phyloP scores from a whole-genome alignment of 2,329 filamentous ascomycete genomes.

The Trichophyton equinum region DNA sequence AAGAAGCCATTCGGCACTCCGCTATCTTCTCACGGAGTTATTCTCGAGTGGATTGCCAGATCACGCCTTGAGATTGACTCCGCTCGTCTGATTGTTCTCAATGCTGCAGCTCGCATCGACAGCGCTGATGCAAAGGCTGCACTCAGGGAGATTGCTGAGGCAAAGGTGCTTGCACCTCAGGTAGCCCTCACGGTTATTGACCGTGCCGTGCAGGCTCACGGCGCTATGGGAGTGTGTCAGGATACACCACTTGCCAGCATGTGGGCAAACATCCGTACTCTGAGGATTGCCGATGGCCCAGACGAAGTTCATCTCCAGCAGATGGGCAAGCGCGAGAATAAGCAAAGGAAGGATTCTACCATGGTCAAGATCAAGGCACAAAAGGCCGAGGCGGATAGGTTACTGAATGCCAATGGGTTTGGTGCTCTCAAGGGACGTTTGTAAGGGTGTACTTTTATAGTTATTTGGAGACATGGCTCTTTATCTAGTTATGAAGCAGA shows the following conservation, averaged over 20 bases:
- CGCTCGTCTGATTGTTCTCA: slow-evolving; percentile 77
- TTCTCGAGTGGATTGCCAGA: slow-evolving; percentile 87
- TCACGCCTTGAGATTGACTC: slow-evolving; percentile 90
- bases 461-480: background rate
- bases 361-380: slow-evolving; percentile 34
- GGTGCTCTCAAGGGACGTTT: slow-evolving; percentile 15
- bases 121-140: slow-evolving; percentile 75
- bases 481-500: background rate
- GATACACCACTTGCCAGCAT: slow-evolving; percentile 81
- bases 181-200: slow-evolving; percentile 80
- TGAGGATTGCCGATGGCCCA: slow-evolving; percentile 81
- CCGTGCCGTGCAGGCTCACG: slow-evolving; percentile 84
- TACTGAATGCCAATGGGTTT: slow-evolving; percentile 28
- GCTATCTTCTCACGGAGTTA: slow-evolving; percentile 79
- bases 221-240: slow-evolving; percentile 80
- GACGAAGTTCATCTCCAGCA: slow-evolving; percentile 78
- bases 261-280: slow-evolving; percentile 69
- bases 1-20: slow-evolving; percentile 88
- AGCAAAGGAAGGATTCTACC: slow-evolving; percentile 35
- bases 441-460: slow-evolving; percentile 1
- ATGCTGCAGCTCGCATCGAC: slow-evolving; percentile 93
- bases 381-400: slow-evolving; percentile 25
- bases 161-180: slow-evolving; percentile 80
- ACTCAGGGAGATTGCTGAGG: slow-evolving; percentile 85
- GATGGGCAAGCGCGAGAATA: slow-evolving; percentile 45